Percentiles rank a stretch among this genome's conserved stretches.
Evolutionary conservation across 2,329 filamentous ascomycete species (phyloP).

Genomic region (Neobulgaria alba): DNA sequence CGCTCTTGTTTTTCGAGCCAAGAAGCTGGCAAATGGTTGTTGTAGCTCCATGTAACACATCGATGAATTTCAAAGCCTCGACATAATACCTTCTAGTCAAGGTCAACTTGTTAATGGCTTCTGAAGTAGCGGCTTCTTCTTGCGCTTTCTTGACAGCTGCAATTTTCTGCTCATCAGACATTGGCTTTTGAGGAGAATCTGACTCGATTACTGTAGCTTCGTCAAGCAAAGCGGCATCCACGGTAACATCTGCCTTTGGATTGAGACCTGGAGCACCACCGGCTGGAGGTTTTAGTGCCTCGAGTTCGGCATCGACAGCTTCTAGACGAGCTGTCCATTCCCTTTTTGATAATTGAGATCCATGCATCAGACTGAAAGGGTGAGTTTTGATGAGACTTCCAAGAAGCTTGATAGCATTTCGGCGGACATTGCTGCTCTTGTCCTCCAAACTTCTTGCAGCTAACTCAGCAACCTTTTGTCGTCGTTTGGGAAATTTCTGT

Average conservation of each 20-base stretch:
- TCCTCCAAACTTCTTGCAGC: slow-evolving; percentile 87
- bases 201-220: slow-evolving; percentile 75
- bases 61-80: slow-evolving; percentile 91
- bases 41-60: slow-evolving; percentile 78
- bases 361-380: slow-evolving; percentile 87
- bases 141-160: slow-evolving; percentile 70
- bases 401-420: slow-evolving; percentile 90
- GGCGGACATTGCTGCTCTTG: slow-evolving; percentile 93
- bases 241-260: slow-evolving; percentile 57
- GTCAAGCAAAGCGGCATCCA: slow-evolving; percentile 73
- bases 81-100: slow-evolving; percentile 83
- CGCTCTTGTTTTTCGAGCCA: slow-evolving; percentile 93
- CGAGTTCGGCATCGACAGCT: slow-evolving; percentile 73
- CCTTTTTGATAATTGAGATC: slow-evolving; percentile 72
- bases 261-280: slow-evolving; percentile 64
- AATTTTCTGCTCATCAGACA: slow-evolving; percentile 72
- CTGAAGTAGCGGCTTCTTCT: slow-evolving; percentile 80
- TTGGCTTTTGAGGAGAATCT: slow-evolving; percentile 57
- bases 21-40: slow-evolving; percentile 76
- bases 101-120: slow-evolving; percentile 79
- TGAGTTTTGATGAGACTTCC: slow-evolving; percentile 86
- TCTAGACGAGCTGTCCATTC: slow-evolving; percentile 82
- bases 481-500: slow-evolving; percentile 86
- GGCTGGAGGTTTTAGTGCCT: slow-evolving; percentile 66
- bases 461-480: slow-evolving; percentile 79